Conservation (phyloP, 2,329 filamentous ascomycete species). For the Cladosporium austrohemisphaericum region DNA sequence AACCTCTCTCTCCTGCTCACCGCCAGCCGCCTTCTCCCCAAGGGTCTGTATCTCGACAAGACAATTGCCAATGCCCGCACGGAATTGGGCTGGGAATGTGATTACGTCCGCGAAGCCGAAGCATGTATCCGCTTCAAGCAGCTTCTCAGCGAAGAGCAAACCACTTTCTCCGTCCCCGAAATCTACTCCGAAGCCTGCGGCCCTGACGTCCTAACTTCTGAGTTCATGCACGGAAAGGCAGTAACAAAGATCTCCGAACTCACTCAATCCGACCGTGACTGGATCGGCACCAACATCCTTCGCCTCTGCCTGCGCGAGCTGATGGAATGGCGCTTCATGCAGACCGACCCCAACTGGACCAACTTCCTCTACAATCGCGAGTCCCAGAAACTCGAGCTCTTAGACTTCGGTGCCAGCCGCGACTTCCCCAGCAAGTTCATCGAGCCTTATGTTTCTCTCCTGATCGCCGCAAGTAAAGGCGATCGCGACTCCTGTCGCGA, state of each 20-base stretch:
- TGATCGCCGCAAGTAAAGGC: constrained; percentile 70
- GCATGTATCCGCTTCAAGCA: constrained; percentile 72
- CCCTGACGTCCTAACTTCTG: constrained; percentile 85
- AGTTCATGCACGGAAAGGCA: constrained; percentile 79
- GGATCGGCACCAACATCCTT: constrained; percentile 92
- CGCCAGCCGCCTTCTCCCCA: constrained; percentile 83
- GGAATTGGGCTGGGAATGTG: constrained; percentile 94
- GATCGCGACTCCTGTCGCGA: constrained; percentile 30
- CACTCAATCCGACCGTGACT: constrained; percentile 80
- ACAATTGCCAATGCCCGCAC: constrained; percentile 92
- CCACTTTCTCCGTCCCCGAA: constrained; percentile 74
- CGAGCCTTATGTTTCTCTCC: constrained; percentile 70
- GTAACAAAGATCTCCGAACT: constrained; percentile 75
- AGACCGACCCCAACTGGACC: constrained; percentile 99
- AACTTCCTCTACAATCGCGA: constrained; percentile 88
- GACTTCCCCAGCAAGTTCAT: constrained; percentile 82
- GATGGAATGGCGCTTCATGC: constrained; percentile 94
- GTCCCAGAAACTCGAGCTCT: constrained; percentile 70
- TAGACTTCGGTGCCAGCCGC: constrained; percentile 91
- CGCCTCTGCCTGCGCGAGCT: constrained; percentile 91
- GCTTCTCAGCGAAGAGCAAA: constrained; percentile 69
- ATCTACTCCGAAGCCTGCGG: constrained; percentile 77
- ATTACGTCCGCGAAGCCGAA: constrained; percentile 84
- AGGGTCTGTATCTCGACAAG: constrained; percentile 90
- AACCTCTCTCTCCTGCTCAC: constrained; percentile 88